Evolutionary conservation across 352 stramenopile species (phyloP).

Genomic region (Plasmopara halstedii): DNA sequence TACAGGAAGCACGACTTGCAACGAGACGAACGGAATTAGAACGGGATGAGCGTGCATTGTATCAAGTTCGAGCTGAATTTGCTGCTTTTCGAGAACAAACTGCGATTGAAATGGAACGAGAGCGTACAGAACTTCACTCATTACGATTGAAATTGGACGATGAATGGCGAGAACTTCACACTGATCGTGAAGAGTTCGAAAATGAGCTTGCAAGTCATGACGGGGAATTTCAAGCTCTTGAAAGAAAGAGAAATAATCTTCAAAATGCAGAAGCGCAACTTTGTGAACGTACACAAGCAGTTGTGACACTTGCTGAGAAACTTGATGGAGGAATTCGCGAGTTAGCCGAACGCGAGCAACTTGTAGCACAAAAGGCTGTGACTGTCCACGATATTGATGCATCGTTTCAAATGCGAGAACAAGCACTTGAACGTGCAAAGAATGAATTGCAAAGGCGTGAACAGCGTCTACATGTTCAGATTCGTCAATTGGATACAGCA

Average conservation of each 20-base stretch:
- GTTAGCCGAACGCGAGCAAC: conserved; percentile 20
- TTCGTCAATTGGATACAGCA: conserved; percentile 46
- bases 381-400: conserved; percentile 16
- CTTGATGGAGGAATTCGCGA: conserved; percentile 17
- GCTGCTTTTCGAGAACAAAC: conserved; percentile 43
- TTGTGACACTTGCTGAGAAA: conserved; percentile 17
- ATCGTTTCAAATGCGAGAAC: conserved; percentile 15
- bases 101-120: conserved; percentile 26
- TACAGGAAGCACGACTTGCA: conserved; percentile 33
- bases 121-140: conserved; percentile 21
- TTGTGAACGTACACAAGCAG: conserved; percentile 22
- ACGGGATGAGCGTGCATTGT: conserved; percentile 39
- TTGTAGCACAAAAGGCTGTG: conserved; percentile 14
- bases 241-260: conserved; percentile 19
- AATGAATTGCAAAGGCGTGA: conserved; percentile 45
- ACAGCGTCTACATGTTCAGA: conserved; percentile 36
- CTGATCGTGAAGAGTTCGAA: conserved; percentile 36
- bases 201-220: conserved; percentile 36
- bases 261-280: conserved; percentile 34
- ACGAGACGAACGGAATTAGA: conserved; percentile 31
- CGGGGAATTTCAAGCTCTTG: conserved; percentile 34
- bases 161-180: conserved; percentile 26
- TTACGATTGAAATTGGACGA: conserved; percentile 27
- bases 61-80: conserved; percentile 42
- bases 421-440: conserved; percentile 26